These are phyloP conservation scores for Talaromyces trachyspermus DNA, from an alignment of 495 filamentous ascomycete species.

Conservation along the genomic window DNA sequence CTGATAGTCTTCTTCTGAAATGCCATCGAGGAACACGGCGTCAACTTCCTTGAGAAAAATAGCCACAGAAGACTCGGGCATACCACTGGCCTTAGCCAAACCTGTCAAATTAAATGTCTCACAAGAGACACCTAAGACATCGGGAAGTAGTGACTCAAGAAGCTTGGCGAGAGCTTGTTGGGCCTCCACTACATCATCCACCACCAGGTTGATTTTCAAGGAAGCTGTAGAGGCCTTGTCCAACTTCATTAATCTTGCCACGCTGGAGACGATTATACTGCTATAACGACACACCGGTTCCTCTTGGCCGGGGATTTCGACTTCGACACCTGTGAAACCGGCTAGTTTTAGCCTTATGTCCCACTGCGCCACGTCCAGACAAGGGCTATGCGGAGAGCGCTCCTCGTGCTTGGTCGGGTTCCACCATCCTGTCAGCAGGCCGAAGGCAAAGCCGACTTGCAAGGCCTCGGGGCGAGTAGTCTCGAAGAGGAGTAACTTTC, in stretches of 20 bases:
- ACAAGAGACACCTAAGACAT: not conserved
- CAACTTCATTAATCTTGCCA: not conserved
- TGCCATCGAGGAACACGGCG: slow-evolving; percentile 1
- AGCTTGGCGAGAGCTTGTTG: slow-evolving; percentile 1
- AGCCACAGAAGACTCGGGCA: not conserved
- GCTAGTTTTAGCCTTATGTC: slow-evolving; percentile 1
- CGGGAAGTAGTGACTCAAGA: not conserved
- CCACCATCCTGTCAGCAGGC: slow-evolving; percentile 1
- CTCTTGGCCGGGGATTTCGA: not conserved
- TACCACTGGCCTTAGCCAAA: not conserved
- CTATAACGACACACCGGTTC: slow-evolving; percentile 2
- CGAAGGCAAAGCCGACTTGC: not conserved
- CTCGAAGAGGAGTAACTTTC: not conserved
- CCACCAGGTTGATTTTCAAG: not conserved
- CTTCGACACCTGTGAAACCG: slow-evolving; percentile 3
- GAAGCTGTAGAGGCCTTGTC: not conserved
- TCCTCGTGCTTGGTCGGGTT: slow-evolving; percentile 4
- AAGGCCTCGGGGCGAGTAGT: slow-evolving; percentile 4
- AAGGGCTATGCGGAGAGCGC: not conserved
- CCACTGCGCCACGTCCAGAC: not conserved
- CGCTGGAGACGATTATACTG: slow-evolving; percentile 5
- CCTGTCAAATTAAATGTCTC: slow-evolving; percentile 1
- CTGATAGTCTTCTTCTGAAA: not conserved
- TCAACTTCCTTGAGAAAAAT: slow-evolving; percentile 4
- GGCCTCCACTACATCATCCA: not conserved